Conservation (phyloP, 1,139 yeast species). For the Diutina sp. region DNA sequence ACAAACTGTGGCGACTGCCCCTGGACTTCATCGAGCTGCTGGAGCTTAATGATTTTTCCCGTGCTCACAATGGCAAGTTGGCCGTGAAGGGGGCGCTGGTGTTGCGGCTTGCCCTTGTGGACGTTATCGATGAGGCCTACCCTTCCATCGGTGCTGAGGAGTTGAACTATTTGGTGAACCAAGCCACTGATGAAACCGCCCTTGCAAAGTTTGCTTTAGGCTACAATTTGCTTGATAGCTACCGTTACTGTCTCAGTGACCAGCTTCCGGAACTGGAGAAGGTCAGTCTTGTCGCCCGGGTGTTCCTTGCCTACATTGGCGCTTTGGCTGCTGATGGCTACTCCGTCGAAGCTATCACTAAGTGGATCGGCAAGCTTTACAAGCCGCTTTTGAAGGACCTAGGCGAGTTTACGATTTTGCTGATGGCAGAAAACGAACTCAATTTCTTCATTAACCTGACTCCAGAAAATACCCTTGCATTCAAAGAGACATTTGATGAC, state of each 20-base stretch:
- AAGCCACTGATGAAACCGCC: background rate
- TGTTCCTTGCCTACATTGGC: background rate
- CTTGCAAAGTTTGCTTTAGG: conserved; percentile 1
- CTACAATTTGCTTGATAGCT: background rate
- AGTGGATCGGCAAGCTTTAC: background rate
- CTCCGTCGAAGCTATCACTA: background rate
- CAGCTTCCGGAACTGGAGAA: background rate
- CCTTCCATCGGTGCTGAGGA: background rate
- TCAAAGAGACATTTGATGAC: background rate
- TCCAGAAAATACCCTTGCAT: background rate
- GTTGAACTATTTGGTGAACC: background rate
- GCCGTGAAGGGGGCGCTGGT: conserved; percentile 1
- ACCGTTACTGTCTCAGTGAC: background rate
- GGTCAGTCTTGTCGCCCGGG: background rate
- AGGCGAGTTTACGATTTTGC: background rate
- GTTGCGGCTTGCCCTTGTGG: background rate
- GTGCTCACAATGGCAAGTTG: background rate
- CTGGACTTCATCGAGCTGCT: conserved; percentile 2
- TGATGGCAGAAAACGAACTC: background rate
- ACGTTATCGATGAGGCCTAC: background rate
- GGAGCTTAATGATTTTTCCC: background rate
- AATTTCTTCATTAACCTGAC: background rate
- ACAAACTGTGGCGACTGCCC: conserved; percentile 1
- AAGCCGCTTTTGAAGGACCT: background rate
- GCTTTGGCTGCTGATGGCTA: background rate